A percentile compares a stretch with the other conserved stretches of the same genome.
Conservation (phyloP, 2,329 filamentous ascomycete genomes). For the Penicillium sclerotiorum region DNA sequence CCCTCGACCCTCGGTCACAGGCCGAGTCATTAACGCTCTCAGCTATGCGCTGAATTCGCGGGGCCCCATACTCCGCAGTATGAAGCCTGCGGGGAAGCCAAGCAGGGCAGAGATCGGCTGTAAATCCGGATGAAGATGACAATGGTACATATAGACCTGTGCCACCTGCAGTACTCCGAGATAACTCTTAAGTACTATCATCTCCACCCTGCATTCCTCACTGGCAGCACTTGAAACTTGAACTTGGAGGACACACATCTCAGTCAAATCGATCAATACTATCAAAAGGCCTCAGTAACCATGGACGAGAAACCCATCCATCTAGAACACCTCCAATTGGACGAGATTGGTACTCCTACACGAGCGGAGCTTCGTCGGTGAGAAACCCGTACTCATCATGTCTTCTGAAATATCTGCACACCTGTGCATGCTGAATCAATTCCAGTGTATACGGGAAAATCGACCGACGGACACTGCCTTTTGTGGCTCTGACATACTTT, state of each 20-base stretch:
- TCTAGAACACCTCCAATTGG: neutral
- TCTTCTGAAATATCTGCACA: neutral
- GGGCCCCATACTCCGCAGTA: neutral
- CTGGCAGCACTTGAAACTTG: neutral
- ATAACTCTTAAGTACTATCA: too few species aligned
- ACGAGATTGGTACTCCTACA: neutral
- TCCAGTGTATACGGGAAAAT: neutral
- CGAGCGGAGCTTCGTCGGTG: neutral
- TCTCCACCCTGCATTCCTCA: neutral
- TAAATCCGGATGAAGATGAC: neutral
- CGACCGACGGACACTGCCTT: neutral
- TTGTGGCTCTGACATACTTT: constrained; percentile 27
- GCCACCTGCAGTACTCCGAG: too few species aligned
- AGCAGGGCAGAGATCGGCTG: neutral
- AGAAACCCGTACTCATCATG: neutral
- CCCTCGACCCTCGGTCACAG: too few species aligned
- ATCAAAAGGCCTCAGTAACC: neutral
- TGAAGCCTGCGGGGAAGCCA: neutral
- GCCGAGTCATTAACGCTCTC: too few species aligned
- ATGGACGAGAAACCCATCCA: neutral
- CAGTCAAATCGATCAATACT: too few species aligned
- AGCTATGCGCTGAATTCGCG: neutral
- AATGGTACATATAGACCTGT: too few species aligned
- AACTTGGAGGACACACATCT: too few species aligned
- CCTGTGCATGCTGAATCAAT: neutral